Evolutionary conservation across 2,329 filamentous ascomycete species (phyloP), one percentile per base, ranked within the genome.

Genomic region (Zymoseptoria brevis): DNA sequence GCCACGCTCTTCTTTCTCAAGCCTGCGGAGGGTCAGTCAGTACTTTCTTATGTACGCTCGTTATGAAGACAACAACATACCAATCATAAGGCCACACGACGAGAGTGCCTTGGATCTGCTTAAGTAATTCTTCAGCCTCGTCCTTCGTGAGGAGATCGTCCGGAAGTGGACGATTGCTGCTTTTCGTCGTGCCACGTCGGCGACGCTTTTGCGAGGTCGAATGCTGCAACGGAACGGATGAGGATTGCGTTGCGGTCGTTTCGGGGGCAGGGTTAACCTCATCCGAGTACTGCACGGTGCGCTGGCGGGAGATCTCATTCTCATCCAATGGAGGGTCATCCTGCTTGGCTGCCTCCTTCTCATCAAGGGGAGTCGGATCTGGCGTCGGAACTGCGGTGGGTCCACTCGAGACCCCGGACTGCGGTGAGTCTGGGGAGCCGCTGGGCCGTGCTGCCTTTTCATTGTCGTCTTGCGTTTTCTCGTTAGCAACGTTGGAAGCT

Each of bases 51-150:
- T 22, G 22, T 52, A 58, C 53, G 50, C 41, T 8, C 35, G 35
- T 45, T 45, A 11, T n/a, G 19, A 26, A 9, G 16, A 48, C 11
- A 22, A 54, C 41, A 48, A 73, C 78, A 66, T 73, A 83, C 84
- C 95, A 99, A 69, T 99, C 90, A 74, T 97, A 96, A 5, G 94
- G 94, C 79, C 95, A 99, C 64, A 90, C 79, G 24, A 99, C 92
- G 56, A 99, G 74, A 72, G 92, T 86, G 1, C 94, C 94, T 74
- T 97, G 93, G 24, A 94, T 83, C 77, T 94, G 77, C 63, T 84
- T 83, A 65, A 96, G 78, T 66, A 97, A 75, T 67, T 89, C 87
- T 72, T 96, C 92, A 1, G 91, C 89, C 65, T 95, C 89, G 5
- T 82, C 81, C 57, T 83, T 84, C 26, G 83, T 81, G 56, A 96